A percentile compares a stretch with the other conserved stretches of the same genome.
Conservation (phyloP, 169 alveolate species). For the Plasmodium blacklocki region DNA sequence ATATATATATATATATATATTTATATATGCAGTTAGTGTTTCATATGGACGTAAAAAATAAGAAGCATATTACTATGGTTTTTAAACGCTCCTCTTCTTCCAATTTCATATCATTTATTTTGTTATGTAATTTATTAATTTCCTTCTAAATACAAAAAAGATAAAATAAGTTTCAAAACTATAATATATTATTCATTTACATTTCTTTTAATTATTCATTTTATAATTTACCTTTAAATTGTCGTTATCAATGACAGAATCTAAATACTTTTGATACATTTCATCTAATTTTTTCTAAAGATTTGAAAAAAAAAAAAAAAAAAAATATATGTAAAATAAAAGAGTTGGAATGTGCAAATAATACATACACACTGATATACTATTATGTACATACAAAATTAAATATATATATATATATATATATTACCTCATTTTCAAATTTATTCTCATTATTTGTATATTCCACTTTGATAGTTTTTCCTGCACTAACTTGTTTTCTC, state of each 20-base stretch:
- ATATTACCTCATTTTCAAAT: slow-evolving; percentile 8
- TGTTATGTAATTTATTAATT: slow-evolving; percentile 18
- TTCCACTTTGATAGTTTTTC: not conserved
- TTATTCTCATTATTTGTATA: not conserved
- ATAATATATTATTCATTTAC: not conserved
- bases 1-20: too few relatives aligned
- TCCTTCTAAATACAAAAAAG: slow-evolving; percentile 24
- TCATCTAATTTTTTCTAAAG: slow-evolving; percentile 64
- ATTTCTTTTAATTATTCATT: not conserved
- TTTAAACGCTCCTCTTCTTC: slow-evolving; percentile 27
- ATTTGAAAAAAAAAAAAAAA: slow-evolving; percentile 9
- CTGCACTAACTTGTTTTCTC: slow-evolving; percentile 8
- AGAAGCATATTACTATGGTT: slow-evolving; percentile 14
- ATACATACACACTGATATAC: not conserved
- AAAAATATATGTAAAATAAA: not conserved
- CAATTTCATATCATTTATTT: slow-evolving; percentile 44
- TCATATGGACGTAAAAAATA: too few relatives aligned
- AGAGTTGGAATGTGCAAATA: not conserved
- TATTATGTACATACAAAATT: not conserved
- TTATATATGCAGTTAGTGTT: too few relatives aligned
- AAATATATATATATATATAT: not conserved
- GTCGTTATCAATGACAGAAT: slow-evolving; percentile 47
- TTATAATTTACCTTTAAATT: slow-evolving; percentile 20
- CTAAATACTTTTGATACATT: slow-evolving; percentile 33
- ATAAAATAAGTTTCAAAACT: not conserved